Percentiles rank a stretch among this genome's conserved stretches.
Conservation (phyloP, 148 eudicot genomes). For the Nepenthes mirabilis region DNA sequence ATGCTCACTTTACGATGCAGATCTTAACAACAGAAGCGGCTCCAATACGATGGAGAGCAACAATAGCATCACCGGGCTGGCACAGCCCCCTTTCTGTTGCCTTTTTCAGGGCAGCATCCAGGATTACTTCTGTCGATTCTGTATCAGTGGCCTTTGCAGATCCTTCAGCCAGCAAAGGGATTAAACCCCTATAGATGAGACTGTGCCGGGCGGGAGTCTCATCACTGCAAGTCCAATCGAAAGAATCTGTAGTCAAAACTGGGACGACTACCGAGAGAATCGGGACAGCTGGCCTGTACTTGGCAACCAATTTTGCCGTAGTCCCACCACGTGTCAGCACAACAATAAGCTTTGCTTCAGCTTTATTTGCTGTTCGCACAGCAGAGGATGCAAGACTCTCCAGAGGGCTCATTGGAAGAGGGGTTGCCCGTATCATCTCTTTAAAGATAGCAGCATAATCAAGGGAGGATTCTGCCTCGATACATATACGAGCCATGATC, state of each 20-base stretch:
- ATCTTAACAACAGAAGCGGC: slow-evolving; percentile 82
- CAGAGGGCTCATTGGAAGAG: slow-evolving; percentile 80
- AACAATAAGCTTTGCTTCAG: slow-evolving; percentile 67
- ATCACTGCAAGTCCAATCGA: slow-evolving; percentile 64
- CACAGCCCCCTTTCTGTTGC: slow-evolving; percentile 53
- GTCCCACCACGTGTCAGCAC: slow-evolving; percentile 86
- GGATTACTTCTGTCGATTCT: slow-evolving; percentile 77
- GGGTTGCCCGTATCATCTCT: slow-evolving; percentile 63
- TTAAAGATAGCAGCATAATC: slow-evolving; percentile 54
- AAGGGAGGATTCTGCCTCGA: slow-evolving; percentile 74
- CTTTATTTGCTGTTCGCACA: slow-evolving; percentile 82
- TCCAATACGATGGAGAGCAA: slow-evolving; percentile 82
- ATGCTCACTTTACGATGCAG: slow-evolving; percentile 40
- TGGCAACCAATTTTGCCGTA: slow-evolving; percentile 71
- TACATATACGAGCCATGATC: slow-evolving; percentile 75
- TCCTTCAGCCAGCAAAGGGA: slow-evolving; percentile 76
- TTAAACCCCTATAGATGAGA: slow-evolving; percentile 52
- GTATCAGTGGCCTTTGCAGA: slow-evolving; percentile 89
- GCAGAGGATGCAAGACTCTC: slow-evolving; percentile 89
- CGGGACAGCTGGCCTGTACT: slow-evolving; percentile 74
- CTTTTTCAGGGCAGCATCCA: slow-evolving; percentile 63
- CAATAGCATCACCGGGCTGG: slow-evolving; percentile 61
- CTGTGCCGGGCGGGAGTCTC: slow-evolving; percentile 73
- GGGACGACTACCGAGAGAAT: slow-evolving; percentile 71
- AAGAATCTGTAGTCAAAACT: slow-evolving; percentile 51